A percentile compares a stretch with the other conserved stretches of the same genome.
phyloP scores from a whole-genome alignment of 371 early-diverging fungal genomes.

The Smittium mucronatum region DNA sequence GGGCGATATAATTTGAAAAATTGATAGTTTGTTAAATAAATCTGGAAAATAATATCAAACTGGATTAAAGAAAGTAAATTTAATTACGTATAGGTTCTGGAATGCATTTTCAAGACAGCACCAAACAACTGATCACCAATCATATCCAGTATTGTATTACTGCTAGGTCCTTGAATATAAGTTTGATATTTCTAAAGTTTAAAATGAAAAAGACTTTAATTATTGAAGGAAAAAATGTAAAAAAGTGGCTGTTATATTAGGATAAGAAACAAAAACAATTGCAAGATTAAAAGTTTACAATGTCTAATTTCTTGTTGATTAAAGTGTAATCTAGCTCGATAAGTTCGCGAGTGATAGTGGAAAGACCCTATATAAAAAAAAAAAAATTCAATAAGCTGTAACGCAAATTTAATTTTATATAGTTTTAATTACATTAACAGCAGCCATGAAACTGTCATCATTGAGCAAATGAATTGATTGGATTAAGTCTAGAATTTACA shows the following conservation, averaged over 20 bases:
- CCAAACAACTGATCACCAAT: constrained; percentile 7
- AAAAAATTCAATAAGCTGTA: not conserved
- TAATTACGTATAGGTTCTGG: not conserved
- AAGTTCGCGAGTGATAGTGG: constrained; percentile 2
- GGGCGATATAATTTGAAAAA: no score
- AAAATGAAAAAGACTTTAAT: no score
- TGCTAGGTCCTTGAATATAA: constrained; percentile 9
- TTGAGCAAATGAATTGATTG: not conserved
- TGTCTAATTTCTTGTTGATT: constrained; percentile 6
- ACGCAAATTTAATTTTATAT: not conserved
- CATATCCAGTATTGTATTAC: constrained; percentile 6
- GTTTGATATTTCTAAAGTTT: constrained; percentile 4
- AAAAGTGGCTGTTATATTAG: no score
- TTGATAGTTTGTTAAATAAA: no score
- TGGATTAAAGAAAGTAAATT: no score
- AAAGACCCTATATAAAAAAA: not conserved
- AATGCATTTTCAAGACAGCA: not conserved
- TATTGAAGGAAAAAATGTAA: no score
- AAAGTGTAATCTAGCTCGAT: constrained; percentile 2
- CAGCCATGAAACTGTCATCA: constrained; percentile 11
- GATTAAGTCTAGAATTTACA: not conserved
- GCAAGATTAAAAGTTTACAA: not conserved
- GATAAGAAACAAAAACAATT: no score
- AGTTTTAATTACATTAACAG: not conserved
- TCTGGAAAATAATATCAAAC: no score